Percentiles rank a stretch among this genome's conserved stretches.
These are phyloP conservation scores for Leccinum variabile DNA, from an alignment of 1,284 basidiomycete genomes.

Conservation along the genomic window DNA sequence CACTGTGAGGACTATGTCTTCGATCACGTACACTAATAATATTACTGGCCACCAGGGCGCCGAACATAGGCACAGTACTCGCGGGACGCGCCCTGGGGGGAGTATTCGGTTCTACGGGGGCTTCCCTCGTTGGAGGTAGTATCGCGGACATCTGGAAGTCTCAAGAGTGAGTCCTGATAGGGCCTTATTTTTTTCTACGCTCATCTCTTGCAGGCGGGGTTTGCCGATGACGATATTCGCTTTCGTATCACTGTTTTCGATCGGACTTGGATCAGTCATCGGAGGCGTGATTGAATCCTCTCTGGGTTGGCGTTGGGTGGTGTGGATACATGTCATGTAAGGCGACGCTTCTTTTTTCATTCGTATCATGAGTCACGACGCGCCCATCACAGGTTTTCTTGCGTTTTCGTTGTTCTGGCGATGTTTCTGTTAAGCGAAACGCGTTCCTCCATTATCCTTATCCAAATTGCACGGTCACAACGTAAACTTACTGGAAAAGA, in stretches of 20 bases:
- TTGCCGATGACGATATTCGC: constrained; percentile 58
- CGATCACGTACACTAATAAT: background rate
- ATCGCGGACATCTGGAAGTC: constrained; percentile 47
- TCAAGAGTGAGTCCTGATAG: constrained; percentile 21
- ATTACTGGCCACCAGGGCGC: constrained; percentile 20
- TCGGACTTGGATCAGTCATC: constrained; percentile 54
- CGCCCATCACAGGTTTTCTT: constrained; percentile 41
- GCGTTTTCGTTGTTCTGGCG: constrained; percentile 43
- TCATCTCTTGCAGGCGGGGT: constrained; percentile 42
- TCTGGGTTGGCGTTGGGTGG: constrained; percentile 68
- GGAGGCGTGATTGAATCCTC: constrained; percentile 57
- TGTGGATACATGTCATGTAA: constrained; percentile 59
- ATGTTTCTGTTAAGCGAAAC: constrained; percentile 61
- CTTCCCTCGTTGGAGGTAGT: constrained; percentile 61
- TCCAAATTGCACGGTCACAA: constrained; percentile 53
- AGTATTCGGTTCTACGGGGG: constrained; percentile 47
- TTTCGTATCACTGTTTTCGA: constrained; percentile 44
- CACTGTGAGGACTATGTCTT: constrained; percentile 36
- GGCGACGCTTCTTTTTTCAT: constrained; percentile 17
- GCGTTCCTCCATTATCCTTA: constrained; percentile 61
- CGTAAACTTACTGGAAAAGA: constrained; percentile 63
- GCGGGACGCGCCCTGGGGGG: constrained; percentile 28
- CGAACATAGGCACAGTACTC: constrained; percentile 28
- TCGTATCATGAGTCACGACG: background rate
- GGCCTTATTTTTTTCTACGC: background rate